phyloP scores from a whole-genome alignment of 352 stramenopile genomes.

The Globisporangium mamillatum region DNA sequence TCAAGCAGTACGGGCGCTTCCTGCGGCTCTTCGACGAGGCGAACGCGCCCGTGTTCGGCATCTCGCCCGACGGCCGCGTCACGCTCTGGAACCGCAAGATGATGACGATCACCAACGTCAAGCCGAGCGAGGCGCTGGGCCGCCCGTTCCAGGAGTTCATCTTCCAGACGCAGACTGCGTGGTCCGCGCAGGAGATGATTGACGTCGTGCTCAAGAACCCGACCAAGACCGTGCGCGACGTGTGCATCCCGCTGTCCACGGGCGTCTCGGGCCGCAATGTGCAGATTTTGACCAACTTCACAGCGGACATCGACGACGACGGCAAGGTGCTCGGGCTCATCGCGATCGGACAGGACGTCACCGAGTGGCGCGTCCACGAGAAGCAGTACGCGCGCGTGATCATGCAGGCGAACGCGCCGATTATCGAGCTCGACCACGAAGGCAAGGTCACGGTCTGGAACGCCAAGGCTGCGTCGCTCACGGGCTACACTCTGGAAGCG shows the following conservation, averaged over 20 bases:
- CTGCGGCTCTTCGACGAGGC: slow-evolving; percentile 50
- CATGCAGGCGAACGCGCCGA: slow-evolving; percentile 72
- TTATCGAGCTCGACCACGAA: slow-evolving; percentile 74
- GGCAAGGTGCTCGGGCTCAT: slow-evolving; percentile 28
- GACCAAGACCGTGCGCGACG: slow-evolving; percentile 28
- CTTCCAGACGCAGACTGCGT: slow-evolving; percentile 17
- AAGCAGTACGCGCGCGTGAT: slow-evolving; percentile 59
- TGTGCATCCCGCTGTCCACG: slow-evolving; percentile 49
- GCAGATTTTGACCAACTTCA: slow-evolving; percentile 64
- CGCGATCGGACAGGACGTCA: slow-evolving; percentile 56
- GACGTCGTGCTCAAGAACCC: slow-evolving; percentile 18
- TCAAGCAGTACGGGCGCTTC: slow-evolving; percentile 25
- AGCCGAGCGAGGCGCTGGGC: slow-evolving; percentile 27
- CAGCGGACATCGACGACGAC: slow-evolving; percentile 37
- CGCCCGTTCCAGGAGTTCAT: slow-evolving; percentile 37
- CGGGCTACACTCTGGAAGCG: slow-evolving; percentile 49
- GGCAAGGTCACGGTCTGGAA: slow-evolving; percentile 71
- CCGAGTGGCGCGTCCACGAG: slow-evolving; percentile 35
- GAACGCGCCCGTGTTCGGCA: slow-evolving; percentile 44
- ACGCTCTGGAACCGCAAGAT: slow-evolving; percentile 70
- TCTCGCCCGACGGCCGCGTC: slow-evolving; percentile 40
- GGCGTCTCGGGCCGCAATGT: slow-evolving; percentile 33
- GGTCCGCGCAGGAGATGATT: slow-evolving; percentile 18
- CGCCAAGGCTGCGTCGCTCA: slow-evolving; percentile 53
- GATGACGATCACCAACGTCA: slow-evolving; percentile 35